These are phyloP conservation scores for Kwoniella bestiolae DNA, from an alignment of 768 basidiomycete species.

Conservation along the genomic window DNA sequence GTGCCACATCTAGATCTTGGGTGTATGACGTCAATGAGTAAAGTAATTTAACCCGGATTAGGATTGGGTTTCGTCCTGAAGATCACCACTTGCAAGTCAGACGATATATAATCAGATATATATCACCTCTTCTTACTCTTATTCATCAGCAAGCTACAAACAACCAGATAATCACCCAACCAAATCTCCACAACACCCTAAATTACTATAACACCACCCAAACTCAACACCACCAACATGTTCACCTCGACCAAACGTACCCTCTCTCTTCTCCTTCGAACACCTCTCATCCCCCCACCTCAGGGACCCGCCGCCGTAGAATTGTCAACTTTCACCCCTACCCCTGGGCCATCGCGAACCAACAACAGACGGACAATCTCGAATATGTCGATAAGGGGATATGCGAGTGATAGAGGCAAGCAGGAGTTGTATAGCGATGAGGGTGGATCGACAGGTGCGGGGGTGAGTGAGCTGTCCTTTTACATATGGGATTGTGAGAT, in stretches of 20 bases:
- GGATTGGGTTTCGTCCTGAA: background rate
- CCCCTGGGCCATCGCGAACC: conserved; percentile 42
- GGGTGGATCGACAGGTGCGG: conserved; percentile 50
- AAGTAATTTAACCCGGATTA: background rate
- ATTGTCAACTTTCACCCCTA: conserved; percentile 30
- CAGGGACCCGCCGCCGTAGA: conserved; percentile 39
- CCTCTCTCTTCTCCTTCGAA: conserved; percentile 36
- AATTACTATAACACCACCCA: background rate
- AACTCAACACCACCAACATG: conserved; percentile 26
- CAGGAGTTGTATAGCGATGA: conserved; percentile 57
- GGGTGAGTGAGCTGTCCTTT: conserved; percentile 38
- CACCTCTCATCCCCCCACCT: conserved; percentile 41
- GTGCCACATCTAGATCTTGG: background rate
- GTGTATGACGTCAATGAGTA: conserved; percentile 1
- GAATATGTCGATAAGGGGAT: conserved; percentile 36
- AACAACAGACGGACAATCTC: conserved; percentile 34
- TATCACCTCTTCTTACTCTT: background rate
- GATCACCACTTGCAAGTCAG: background rate
- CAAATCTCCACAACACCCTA: background rate
- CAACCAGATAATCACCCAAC: too few species aligned
- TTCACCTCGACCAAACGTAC: conserved; percentile 38
- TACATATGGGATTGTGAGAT: background rate
- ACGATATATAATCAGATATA: background rate
- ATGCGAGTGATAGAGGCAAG: conserved; percentile 53
- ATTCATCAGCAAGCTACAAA: too few species aligned